Base-by-base conservation (phyloP, 2,329 filamentous ascomycete genomes). In the Colletotrichum sp. region DNA sequence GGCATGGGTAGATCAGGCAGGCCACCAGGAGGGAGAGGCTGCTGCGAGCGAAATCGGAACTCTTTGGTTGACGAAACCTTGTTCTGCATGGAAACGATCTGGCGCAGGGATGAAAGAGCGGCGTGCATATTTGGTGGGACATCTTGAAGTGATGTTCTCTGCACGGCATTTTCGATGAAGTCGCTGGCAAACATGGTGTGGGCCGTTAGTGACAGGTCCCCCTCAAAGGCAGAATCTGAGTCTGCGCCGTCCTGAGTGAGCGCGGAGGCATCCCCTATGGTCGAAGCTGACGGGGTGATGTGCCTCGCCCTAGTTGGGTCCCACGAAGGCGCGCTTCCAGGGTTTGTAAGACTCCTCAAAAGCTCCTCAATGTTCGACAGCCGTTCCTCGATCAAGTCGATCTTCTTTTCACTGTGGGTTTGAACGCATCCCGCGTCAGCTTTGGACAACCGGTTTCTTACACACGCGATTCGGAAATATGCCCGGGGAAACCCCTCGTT, bases 1-100 rank as follows among this genome's bases (percentile, higher is more conserved):
- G 90, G 90, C 84, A 91, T 87, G 5, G 87, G 86, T n/a, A 91
- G 81, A 69, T 90, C 88, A n/a, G 84, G 82, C 27, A 91, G 80
- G 2, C 86, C 86, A 4, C 87, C 87, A 4, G 83, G 83, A 0
- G 88, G 87, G 8, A 90, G 77, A 1, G 85, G 83, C 69, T 86
- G 86, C 65, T 89, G 88, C 12, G 88, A 82, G 43, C 83, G 84
- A 67, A 90, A 89, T 12, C 86, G 84, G 28, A 87, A 84, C 9
- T 88, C 86, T 64, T 86, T 83, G 27, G 83, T 83, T 39, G 84
- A 83, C 34, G 82, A 83, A 52, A 84, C 81, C 13, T 83, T 83
- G 70, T 87, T 87, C 78, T 90, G 88, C 82, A 91, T 85, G 67
- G 86, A 82, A 62, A 90, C 88, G 32, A 92, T 87, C 76, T 89